Evolutionary conservation across 495 filamentous ascomycete genomes (phyloP), one percentile per base, ranked within the genome.

Genomic region (Pyrenopolyporus hunteri): DNA sequence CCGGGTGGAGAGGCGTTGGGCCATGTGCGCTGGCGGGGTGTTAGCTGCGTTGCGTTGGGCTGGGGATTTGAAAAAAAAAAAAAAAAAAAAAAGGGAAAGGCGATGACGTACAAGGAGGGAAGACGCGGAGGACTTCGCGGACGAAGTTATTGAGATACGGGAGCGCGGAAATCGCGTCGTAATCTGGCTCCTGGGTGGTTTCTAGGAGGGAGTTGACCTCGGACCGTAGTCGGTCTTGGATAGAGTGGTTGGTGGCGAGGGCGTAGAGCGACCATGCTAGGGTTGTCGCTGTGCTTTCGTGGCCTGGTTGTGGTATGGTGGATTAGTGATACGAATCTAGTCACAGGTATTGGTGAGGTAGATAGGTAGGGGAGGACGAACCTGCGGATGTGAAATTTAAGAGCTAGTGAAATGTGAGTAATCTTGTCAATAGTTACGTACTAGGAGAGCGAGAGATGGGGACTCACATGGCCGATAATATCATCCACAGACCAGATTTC

Each of bases 121-220:
- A 71, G n/a, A 75, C 28, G 2, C 79, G 72, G 2, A 80, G 64
- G 0, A 73, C 66, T 39, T 82, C 78, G 16, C 54, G 64, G 1
- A 72, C 47, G 48, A 79, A 71, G 14, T 75, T 74, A 45, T 74
- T 59, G 0, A 80, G 68, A 40, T 74, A 78, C 3, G 65, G 67
- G 11, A 79, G 45, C 11, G 22, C 29, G 11, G 71, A 71, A 17
- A 81, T 72, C 6, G 70, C 28, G 17, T 67, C 71, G 23, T 70
- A 74, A 6, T 67, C 64, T 17, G 83, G 73, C 1, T 61, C 35
- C 0, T 35, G 40, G 47, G 36, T 42, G 1, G 51, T 29, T 6
- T 53, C 40, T 6, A 73, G 25, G 1, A 67, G 35, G 5, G 56
- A 47, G 16, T 13, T 14, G n/a, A 75, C 61, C 33, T 76, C 72